phyloP scores from a whole-genome alignment of 2,329 filamentous ascomycete genomes.

The Colletotrichum trifolii region DNA sequence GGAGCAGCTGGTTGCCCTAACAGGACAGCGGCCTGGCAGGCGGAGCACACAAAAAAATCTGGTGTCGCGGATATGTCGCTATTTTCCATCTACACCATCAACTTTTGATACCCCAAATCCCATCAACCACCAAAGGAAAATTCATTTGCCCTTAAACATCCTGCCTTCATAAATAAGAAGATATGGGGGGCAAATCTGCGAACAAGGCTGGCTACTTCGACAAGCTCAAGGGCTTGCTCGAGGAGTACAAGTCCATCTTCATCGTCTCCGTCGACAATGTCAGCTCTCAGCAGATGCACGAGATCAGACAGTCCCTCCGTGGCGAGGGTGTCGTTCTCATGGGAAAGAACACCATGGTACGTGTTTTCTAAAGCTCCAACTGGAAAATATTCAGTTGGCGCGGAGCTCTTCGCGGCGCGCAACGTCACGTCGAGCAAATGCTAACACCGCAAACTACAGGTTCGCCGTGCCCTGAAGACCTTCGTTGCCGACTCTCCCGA shows the following conservation, averaged over 20 bases:
- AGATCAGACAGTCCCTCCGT: conserved; percentile 94
- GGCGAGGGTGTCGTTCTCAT: conserved; percentile 95
- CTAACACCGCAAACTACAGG: conserved; percentile 56
- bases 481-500: conserved; percentile 92
- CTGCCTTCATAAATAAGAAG: conserved; percentile 93
- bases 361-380: conserved; percentile 40
- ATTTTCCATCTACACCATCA: conserved; percentile 26
- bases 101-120: conserved; percentile 38
- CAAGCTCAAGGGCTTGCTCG: conserved; percentile 97
- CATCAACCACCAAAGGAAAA: conserved; percentile 38
- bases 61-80: neutral
- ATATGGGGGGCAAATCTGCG: conserved; percentile 96
- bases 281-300: conserved; percentile 99
- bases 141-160: conserved; percentile 91
- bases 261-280: conserved; percentile 99
- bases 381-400: neutral
- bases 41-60: conserved; percentile 34
- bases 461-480: conserved; percentile 96
- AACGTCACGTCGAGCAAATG: neutral
- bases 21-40: conserved; percentile 18
- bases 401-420: neutral
- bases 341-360: conserved; percentile 99
- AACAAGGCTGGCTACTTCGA: conserved; percentile 99
- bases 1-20: neutral
- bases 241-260: conserved; percentile 98